Base-by-base conservation (phyloP, 495 filamentous ascomycete species). In the Lindgomyces ingoldianus region DNA sequence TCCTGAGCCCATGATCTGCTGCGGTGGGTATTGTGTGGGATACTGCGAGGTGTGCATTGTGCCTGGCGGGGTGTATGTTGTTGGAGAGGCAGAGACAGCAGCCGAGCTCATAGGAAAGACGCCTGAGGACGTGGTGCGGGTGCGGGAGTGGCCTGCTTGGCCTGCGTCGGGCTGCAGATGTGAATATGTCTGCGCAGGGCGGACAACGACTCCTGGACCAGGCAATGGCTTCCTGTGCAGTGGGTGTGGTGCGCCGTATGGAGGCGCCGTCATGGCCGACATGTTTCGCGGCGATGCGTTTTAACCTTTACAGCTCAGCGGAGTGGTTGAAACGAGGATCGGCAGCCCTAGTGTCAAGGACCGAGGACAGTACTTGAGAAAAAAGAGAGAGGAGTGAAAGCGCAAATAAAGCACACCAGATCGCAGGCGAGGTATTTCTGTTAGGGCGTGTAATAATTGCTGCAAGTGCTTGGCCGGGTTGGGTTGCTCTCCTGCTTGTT, bases 81-180 rank as follows among this genome's bases (percentile, higher is more conserved):
- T 57, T 25, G 64, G 29, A 11, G 64, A 50, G 42, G 62, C 19
- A 6, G 33, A 39, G 33, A 14, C 33, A 14, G 33, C 33, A 14
- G 59, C 24, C 1, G 33, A 16, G 14, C 52, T 39, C 44, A 33
- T 30, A 11, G 73, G 71, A 25, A 72, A 70, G 48, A 66, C 24
- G 60, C 60, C 68, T 12, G 71, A 72, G 36, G 71, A 72, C 4
- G 71, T 70, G 19, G 71, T 69, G 52, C 73, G 52, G 42, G 68
- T 63, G 48, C 65, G 71, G 22, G 53, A 60, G 51, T 72, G 69
- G 44, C 55, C 56, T 22, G 36, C n/a, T 18, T 18, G 33, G 22
- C 33, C 11, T n/a, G 51, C 42, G 4, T 59, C 47, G 22, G 54
- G 36, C n/a, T 58, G 24, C n/a, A 56, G 44, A 26, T 62, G 51